These are phyloP conservation scores for Mycogone perniciosa DNA, from an alignment of 2,329 filamentous ascomycete genomes.

Conservation along the genomic window DNA sequence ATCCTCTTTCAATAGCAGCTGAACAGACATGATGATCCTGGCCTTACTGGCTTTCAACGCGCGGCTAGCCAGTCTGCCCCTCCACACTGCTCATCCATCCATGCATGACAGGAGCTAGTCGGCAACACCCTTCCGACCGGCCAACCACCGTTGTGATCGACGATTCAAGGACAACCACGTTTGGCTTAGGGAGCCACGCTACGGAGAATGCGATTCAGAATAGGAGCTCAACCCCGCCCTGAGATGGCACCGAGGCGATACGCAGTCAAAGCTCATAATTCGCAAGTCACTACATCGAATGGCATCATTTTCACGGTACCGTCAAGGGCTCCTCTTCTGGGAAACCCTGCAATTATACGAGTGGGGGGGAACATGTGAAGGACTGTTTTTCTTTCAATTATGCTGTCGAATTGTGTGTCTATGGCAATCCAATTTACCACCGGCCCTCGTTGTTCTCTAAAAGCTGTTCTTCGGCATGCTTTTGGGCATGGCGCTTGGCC, in stretches of 20 bases:
- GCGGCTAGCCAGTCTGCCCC: background rate
- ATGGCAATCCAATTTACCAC: slow-evolving; percentile 10
- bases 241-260: no score
- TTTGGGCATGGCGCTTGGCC: slow-evolving; percentile 24
- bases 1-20: no score
- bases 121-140: slow-evolving; percentile 8
- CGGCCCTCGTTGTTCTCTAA: slow-evolving; percentile 11
- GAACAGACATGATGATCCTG: no score
- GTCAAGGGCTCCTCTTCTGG: background rate
- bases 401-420: slow-evolving; percentile 4
- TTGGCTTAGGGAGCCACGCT: background rate
- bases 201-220: no score
- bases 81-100: slow-evolving; percentile 7
- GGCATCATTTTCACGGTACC: no score
- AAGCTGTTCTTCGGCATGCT: slow-evolving; percentile 21
- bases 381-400: slow-evolving; percentile 1
- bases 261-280: no score
- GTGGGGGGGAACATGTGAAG: background rate
- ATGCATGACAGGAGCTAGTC: slow-evolving; percentile 8
- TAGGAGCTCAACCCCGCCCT: no score
- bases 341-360: slow-evolving; percentile 3
- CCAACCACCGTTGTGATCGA: slow-evolving; percentile 5
- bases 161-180: background rate
- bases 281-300: no score
- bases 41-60: background rate